Evolutionary conservation across 1,139 yeast genomes (phyloP).

Genomic region (Pichia sp.): DNA sequence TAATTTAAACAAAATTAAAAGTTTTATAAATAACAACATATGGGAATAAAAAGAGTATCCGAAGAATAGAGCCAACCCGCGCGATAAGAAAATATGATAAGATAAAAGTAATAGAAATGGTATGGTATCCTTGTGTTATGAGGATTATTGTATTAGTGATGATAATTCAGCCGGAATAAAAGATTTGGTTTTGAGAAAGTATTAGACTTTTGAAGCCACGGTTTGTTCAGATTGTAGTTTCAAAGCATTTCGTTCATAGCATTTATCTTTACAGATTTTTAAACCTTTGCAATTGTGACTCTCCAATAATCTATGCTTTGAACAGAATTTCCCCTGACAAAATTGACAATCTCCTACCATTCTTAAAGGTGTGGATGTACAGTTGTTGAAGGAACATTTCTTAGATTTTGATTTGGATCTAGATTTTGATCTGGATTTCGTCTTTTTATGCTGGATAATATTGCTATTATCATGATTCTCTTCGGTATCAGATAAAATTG

Average conservation of each 20-base stretch:
- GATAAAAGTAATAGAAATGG: too few species aligned
- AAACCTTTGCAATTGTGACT: slow-evolving; percentile 77
- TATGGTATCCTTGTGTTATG: too few species aligned
- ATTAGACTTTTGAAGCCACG: slow-evolving; percentile 34
- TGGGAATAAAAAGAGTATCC: too few species aligned
- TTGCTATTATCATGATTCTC: slow-evolving; percentile 13
- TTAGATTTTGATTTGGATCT: slow-evolving; percentile 39
- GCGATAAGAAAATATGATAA: too few species aligned
- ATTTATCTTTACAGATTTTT: slow-evolving; percentile 71
- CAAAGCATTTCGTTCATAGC: slow-evolving; percentile 52
- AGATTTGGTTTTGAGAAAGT: too few species aligned
- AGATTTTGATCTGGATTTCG: slow-evolving; percentile 26
- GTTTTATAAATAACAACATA: too few species aligned
- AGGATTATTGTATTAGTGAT: too few species aligned
- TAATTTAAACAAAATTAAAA: too few species aligned
- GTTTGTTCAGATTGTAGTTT: slow-evolving; percentile 40
- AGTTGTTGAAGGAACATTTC: slow-evolving; percentile 53
- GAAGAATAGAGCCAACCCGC: too few species aligned
- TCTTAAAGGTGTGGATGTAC: slow-evolving; percentile 63
- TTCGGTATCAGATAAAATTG: slow-evolving; percentile 12
- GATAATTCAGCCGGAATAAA: too few species aligned
- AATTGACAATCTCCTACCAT: slow-evolving; percentile 86
- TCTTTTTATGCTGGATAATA: slow-evolving; percentile 8
- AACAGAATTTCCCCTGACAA: slow-evolving; percentile 82
- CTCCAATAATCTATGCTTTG: slow-evolving; percentile 80